Evolutionary conservation across 2,329 filamentous ascomycete genomes (phyloP), one percentile per base, ranked within the genome.

Genomic region (Fusarium sp.): DNA sequence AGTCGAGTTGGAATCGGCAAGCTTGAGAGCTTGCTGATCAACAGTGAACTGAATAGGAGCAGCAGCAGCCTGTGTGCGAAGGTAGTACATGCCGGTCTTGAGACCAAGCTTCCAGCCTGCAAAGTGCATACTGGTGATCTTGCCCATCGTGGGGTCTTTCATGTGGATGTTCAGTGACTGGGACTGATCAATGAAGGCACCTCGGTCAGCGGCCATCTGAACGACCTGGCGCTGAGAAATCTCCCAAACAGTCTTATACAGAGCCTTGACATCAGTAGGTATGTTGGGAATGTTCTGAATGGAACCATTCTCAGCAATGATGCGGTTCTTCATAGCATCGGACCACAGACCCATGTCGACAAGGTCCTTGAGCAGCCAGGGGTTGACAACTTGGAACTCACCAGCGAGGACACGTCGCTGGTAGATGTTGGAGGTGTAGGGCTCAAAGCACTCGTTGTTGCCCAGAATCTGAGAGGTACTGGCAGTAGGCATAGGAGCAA

Each of bases 61-160:
- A 22, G 95, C 95, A 39, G 96, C 96, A 72, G 96, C 96, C 91
- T 97, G 96, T 52, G 96, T 99, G 79, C 96, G 94, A 77, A 99
- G 91, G 85, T 99, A 99, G 91, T 99, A 99, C 96, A 99, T 98
- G 86, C 96, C 96, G 39, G 96, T 99, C 92, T 99, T 99, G 76
- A 99, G 90, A 79, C 96, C 96, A 75, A 98, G 91, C 89, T 98
- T 99, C 96, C 96, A 99, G 78, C 96, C 96, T 53, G 96, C 90
- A 81, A 99, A 99, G 87, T 99, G 96, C 96, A 99, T 99, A 83
- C 93, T 96, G 67, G 96, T 99, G 83, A 99, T 97, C 89, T 99
- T 99, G 85, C 96, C 96, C 95, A 99, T 98, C 56, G 95, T 97
- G 45, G 96, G 96, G 80, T 98, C 95, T 84, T 97, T 97, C 92